Percentiles rank a stretch among this genome's conserved stretches.
These are phyloP conservation scores for Colletotrichum costaricense DNA, from an alignment of 2,329 filamentous ascomycete species.

Conservation along the genomic window DNA sequence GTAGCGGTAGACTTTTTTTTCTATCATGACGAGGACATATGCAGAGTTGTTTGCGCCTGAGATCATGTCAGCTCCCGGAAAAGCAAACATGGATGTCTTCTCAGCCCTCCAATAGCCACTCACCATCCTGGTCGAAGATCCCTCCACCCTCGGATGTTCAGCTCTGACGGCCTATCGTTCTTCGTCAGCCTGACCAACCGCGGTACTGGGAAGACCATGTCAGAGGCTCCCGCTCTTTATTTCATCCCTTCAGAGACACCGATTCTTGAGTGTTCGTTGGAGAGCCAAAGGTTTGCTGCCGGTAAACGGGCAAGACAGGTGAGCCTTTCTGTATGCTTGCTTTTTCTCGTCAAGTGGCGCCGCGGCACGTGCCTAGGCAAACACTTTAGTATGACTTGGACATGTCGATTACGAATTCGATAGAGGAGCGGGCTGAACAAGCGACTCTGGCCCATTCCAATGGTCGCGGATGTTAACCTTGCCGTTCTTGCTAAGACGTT, in stretches of 20 bases:
- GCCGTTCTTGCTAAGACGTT: conserved; percentile 3
- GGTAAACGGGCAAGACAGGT: not conserved
- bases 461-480: not conserved
- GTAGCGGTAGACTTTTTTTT: not conserved
- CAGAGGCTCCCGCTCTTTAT: conserved; percentile 6
- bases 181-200: not conserved
- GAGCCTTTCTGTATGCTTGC: conserved; percentile 1
- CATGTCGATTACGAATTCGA: not conserved
- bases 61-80: conserved; percentile 25
- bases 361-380: conserved; percentile 16
- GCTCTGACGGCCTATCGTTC: not conserved
- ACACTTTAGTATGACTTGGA: not conserved
- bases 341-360: conserved; percentile 3
- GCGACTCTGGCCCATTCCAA: conserved; percentile 9
- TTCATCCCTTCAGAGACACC: conserved; percentile 13
- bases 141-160: not conserved
- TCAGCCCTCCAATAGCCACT: not conserved
- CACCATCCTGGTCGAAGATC: conserved; percentile 5
- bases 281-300: not conserved
- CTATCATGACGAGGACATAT: conserved; percentile 20
- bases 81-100: conserved; percentile 15
- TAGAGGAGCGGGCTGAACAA: not conserved
- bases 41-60: conserved; percentile 23
- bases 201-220: not conserved
- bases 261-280: not conserved